Percentiles rank a stretch among this genome's conserved stretches.
Evolutionary conservation across 768 basidiomycete genomes (phyloP).

Genomic region (Clavaria fumosa): DNA sequence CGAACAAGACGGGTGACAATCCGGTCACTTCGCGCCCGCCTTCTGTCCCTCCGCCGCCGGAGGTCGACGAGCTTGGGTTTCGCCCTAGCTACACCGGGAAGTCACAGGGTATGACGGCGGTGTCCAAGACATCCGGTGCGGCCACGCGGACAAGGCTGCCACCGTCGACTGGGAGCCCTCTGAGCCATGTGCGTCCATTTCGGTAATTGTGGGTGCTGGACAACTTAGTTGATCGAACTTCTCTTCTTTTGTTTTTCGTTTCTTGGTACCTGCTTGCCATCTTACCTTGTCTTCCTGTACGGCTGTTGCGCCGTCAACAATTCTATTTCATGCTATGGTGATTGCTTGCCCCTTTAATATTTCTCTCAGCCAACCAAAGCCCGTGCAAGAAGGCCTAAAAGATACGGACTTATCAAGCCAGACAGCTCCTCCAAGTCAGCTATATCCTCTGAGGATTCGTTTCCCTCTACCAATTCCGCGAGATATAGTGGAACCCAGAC

Average conservation of each 20-base stretch:
- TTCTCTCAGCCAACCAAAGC: too few relatives aligned
- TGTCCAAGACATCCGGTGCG: slow-evolving; percentile 5
- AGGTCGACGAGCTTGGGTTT: slow-evolving; percentile 32
- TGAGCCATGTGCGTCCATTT: slow-evolving; percentile 81
- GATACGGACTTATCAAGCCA: too few relatives aligned
- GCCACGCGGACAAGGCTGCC: slow-evolving; percentile 21
- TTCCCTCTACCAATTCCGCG: too few relatives aligned
- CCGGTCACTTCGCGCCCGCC: slow-evolving; percentile 19
- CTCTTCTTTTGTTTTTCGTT: slow-evolving; percentile 15
- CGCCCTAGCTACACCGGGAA: slow-evolving; percentile 1
- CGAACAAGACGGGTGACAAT: slow-evolving; percentile 20
- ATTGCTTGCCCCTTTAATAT: too few relatives aligned
- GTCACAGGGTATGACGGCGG: neutral
- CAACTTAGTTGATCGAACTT: slow-evolving; percentile 31
- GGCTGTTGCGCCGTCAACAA: too few relatives aligned
- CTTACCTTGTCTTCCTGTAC: too few relatives aligned
- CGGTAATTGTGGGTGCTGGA: slow-evolving; percentile 36
- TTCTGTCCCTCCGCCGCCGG: slow-evolving; percentile 30
- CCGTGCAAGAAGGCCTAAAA: too few relatives aligned
- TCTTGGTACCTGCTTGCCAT: slow-evolving; percentile 15
- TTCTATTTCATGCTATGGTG: too few relatives aligned
- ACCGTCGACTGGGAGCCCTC: slow-evolving; percentile 40
- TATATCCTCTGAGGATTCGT: too few relatives aligned
- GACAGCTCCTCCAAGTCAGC: too few relatives aligned
- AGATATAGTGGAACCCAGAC: too few relatives aligned